Base-by-base conservation (phyloP, 768 basidiomycete genomes). In the Russula compacta region DNA sequence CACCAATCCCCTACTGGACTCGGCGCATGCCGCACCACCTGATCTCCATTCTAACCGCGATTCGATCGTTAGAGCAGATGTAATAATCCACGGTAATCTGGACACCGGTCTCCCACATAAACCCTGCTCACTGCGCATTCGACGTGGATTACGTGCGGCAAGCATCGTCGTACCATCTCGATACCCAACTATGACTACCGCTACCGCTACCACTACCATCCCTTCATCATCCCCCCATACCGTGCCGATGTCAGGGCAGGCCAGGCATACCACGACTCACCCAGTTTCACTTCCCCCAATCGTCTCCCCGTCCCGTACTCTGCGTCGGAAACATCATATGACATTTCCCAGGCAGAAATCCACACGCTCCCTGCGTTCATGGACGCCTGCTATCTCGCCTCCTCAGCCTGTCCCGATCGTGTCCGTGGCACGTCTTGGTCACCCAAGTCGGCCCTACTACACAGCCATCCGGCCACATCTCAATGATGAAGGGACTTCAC, bases 391-490 rank as follows among this genome's bases (percentile, higher is more conserved):
- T 2, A 24, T 42, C 15, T 47, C 56, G 21, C 29, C 40, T 46
- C 29, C 56, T 33, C 64, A 24, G 4, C 57, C 39, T 42, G 43
- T 24, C 1, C 19, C 53, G 19, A 24, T 51, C 12, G 32, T 29
- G 11, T 57, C 60, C 14, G 53, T 50, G 12, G 36, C 47, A 9
- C 62, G 64, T 24, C 64, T 65, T 15, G 64, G 64, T 21, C 64
- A 65, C 38, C 64, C 64, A n/a, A 65, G 58, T 50, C 62, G 64
- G 12, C 64, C 64, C 0, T 65, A 65, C 24, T 65, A 65, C 40
- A 65, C 64, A 8, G 64, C 62, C 1, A 65, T 65, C 44, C 58
- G 64, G 46, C 63, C 62, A 10, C 58, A 64, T n/a, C 46, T 39
- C 10, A 46, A 19, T 35, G n/a, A 33, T 24, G 32, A 21, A 8